Conservation (phyloP, 495 filamentous ascomycete genomes). For the Penicillium maclennaniae region DNA sequence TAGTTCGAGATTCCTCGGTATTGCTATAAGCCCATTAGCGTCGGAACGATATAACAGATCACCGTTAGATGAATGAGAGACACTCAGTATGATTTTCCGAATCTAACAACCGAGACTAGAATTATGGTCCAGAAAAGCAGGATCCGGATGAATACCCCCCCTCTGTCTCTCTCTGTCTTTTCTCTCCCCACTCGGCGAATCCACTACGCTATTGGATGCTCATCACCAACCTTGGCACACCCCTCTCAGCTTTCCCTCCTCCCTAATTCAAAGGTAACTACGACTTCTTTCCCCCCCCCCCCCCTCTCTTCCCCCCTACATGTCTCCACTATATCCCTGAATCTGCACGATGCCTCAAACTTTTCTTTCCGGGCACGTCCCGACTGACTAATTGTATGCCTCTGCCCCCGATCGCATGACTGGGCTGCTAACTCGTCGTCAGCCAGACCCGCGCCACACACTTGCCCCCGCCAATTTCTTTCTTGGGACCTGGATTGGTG, state of each 20-base stretch:
- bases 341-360: constrained; percentile 1
- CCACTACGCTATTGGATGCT: constrained; percentile 20
- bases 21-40: neutral
- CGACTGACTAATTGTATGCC: neutral
- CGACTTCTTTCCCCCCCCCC: neutral
- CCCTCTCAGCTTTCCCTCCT: constrained; percentile 16
- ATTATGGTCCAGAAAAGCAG: neutral
- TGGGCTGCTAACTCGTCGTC: neutral
- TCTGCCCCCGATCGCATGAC: neutral
- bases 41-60: neutral
- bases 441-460: neutral
- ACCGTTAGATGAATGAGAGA: neutral
- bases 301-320: constrained; percentile 15
- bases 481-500: neutral
- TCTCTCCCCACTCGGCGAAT: constrained; percentile 2
- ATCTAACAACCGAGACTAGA: no score
- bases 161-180: neutral
- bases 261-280: neutral
- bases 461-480: neutral
- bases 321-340: constrained; percentile 7
- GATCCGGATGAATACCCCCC: neutral
- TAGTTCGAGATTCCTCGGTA: neutral
- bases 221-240: constrained; percentile 16
- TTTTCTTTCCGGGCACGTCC: constrained; percentile 6
- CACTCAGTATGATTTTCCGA: neutral